These are phyloP conservation scores for Alternaria dauci DNA, from an alignment of 2,329 filamentous ascomycete genomes.

Conservation along the genomic window DNA sequence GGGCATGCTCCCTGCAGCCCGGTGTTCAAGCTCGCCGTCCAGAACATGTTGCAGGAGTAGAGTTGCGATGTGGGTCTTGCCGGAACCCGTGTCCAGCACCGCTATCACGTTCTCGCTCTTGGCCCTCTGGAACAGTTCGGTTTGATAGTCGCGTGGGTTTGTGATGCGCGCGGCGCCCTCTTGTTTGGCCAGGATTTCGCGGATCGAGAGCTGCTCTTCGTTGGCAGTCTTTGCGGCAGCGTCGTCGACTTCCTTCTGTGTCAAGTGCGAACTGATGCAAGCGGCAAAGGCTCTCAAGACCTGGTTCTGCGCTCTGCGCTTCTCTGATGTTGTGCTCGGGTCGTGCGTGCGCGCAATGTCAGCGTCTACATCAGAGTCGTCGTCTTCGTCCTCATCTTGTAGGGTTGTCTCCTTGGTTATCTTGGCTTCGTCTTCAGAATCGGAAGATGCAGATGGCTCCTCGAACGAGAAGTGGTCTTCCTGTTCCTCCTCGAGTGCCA, in stretches of 20 bases:
- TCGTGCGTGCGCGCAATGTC: conserved; percentile 32
- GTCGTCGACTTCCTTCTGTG: conserved; percentile 51
- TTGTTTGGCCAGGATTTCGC: conserved; percentile 62
- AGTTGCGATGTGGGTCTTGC: conserved; percentile 95
- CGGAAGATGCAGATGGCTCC: conserved; percentile 11
- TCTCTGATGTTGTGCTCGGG: conserved; percentile 46
- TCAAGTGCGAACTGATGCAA: conserved; percentile 54
- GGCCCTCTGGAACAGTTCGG: conserved; percentile 88
- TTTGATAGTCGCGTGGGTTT: conserved; percentile 86
- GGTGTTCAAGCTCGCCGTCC: conserved; percentile 76
- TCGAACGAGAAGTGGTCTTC: conserved; percentile 25
- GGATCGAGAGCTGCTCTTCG: conserved; percentile 61
- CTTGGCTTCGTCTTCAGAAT: conserved; percentile 12
- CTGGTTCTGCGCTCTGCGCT: conserved; percentile 53
- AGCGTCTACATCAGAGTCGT: conserved; percentile 37
- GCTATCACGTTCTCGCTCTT: conserved; percentile 88
- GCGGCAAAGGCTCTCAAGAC: conserved; percentile 55
- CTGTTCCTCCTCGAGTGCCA: conserved; percentile 28
- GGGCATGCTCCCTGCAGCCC: conserved; percentile 65
- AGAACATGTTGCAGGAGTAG: conserved; percentile 80
- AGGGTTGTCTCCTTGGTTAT: background rate
- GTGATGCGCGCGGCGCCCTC: conserved; percentile 69
- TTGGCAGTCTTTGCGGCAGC: conserved; percentile 46
- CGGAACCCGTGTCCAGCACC: conserved; percentile 92
- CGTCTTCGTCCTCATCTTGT: conserved; percentile 25